Evolutionary conservation across 2,329 filamentous ascomycete genomes (phyloP), one percentile per base, ranked within the genome.

Genomic region (Colletotrichum ledebouriae): DNA sequence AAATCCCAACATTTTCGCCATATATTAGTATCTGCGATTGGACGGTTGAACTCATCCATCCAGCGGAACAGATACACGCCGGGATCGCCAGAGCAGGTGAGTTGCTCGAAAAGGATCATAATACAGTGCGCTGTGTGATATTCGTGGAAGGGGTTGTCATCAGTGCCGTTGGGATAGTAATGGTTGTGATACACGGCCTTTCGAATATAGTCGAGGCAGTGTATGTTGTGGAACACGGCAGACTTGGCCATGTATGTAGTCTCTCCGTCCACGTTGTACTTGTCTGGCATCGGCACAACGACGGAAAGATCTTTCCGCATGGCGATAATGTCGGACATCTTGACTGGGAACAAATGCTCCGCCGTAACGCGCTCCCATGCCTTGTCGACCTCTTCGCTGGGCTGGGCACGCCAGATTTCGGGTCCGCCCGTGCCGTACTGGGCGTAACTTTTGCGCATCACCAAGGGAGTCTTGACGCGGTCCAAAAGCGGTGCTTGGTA

Each of bases 161-260:
- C 61, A 6, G 61, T 64, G 7, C 61, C 55, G 13, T 64, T 64
- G n/a, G 61, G 61, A 22, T 52, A 64, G 37, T 64, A 64, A 25
- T 64, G 37, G 1, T 53, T 46, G n/a, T 3, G 39, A 55, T 4
- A 4, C 20, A 55, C 12, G 6, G 50, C 58, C 42, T 60, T 60
- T 20, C 61, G 44, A 13, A 64, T 42, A 46, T 64, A 64, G n/a
- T 64, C 61, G n/a, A 64, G 46, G 34, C 61, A 64, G 37, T 64
- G 61, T 17, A 64, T 59, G 17, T 64, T 64, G 46, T 64, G 61
- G 17, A 41, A 64, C 33, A 59, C 12, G 4, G 61, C 61, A 4
- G 61, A 59, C 17, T 59, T 64, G 4, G 53, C 55, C 61, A 64
- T 59, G 11, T 64, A 59, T 6, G 61, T 44, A 5, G 61, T 34